Base-by-base conservation (phyloP, 805 yeast genomes). In the Ogataea dorogensis region DNA sequence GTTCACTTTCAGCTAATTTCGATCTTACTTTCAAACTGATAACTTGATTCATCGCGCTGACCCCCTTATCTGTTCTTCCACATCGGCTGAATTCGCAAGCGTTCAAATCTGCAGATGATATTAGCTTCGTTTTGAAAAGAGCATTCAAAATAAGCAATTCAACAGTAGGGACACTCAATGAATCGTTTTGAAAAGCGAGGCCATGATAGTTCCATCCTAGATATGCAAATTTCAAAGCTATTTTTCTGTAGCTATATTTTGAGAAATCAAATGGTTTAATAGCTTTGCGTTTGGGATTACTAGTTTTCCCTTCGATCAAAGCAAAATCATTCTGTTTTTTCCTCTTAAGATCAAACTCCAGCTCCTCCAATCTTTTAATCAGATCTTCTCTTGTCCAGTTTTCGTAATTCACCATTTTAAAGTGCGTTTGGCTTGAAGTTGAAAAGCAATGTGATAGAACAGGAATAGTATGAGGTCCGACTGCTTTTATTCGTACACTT, bases 51-150 rank as follows among this genome's bases (percentile, higher is more conserved):
- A 93, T 76, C 0, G 98, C 98, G 64, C 96, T 86, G 10, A 91
- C 98, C n/a, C 97, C 98, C 47, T 77, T 78, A 53, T 91, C 98
- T 0, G 98, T 91, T 52, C 98, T 70, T 0, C 98, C 98, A 63
- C 98, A 93, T 44, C 97, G 67, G 47, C 94, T 83, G 58, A 89
- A 88, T 10, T 74, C 70, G 53, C 81, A 85, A 1, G 76, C 79
- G 6, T 64, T 64, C 0, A 87, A 81, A 14, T 75, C 79, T 15
- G 71, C 50, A 2, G 77, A 67, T 7, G 77, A 71, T 8, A 93
- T 77, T 42, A 93, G 58, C 46, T 72, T 78, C 18, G 91, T 77
- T 44, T 70, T 75, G 31, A 69, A 63, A 60, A 93, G 58, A 0
- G 95, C 96, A 25, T 81, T 73, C 25, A 93, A 58, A 4, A 93